These are phyloP conservation scores for Loxodes magnus DNA, from an alignment of 73 alveolate genomes.

Conservation along the genomic window DNA sequence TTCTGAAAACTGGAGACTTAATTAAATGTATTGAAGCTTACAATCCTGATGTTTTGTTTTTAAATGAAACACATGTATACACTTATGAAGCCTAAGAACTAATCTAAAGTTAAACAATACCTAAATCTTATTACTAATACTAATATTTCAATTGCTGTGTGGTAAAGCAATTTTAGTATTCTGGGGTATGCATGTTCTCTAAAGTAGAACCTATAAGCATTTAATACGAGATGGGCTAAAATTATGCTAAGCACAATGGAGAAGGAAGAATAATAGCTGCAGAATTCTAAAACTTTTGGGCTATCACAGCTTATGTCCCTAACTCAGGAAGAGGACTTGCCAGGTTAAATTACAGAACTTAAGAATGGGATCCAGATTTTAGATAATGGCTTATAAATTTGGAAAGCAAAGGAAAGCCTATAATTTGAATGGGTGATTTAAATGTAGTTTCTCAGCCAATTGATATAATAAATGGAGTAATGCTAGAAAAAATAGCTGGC, in stretches of 20 bases:
- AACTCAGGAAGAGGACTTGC: constrained; percentile 72
- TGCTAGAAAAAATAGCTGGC: constrained; percentile 53
- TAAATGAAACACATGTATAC: constrained; percentile 1
- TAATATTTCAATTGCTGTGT: constrained; percentile 66
- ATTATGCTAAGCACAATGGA: constrained; percentile 72
- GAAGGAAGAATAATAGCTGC: constrained; percentile 88
- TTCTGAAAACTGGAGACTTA: not conserved
- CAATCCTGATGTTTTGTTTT: not conserved
- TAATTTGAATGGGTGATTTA: constrained; percentile 72
- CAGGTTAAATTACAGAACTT: constrained; percentile 70
- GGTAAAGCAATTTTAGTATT: constrained; percentile 69
- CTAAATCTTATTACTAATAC: not conserved
- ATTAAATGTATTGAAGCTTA: not conserved
- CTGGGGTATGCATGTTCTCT: constrained; percentile 84
- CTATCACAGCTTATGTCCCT: constrained; percentile 87
- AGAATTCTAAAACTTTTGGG: constrained; percentile 74
- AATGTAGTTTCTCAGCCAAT: constrained; percentile 86
- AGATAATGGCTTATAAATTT: constrained; percentile 34
- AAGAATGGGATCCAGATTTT: constrained; percentile 86
- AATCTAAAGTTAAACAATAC: too few relatives aligned
- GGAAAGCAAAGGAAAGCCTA: constrained; percentile 41
- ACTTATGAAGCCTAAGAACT: not conserved
- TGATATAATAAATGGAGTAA: constrained; percentile 78
- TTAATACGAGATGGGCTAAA: constrained; percentile 56
- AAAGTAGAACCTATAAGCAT: constrained; percentile 68